A percentile compares a stretch with the other conserved stretches of the same genome.
Evolutionary conservation across 2,329 filamentous ascomycete species (phyloP).

Genomic region (Aspergillus felis): DNA sequence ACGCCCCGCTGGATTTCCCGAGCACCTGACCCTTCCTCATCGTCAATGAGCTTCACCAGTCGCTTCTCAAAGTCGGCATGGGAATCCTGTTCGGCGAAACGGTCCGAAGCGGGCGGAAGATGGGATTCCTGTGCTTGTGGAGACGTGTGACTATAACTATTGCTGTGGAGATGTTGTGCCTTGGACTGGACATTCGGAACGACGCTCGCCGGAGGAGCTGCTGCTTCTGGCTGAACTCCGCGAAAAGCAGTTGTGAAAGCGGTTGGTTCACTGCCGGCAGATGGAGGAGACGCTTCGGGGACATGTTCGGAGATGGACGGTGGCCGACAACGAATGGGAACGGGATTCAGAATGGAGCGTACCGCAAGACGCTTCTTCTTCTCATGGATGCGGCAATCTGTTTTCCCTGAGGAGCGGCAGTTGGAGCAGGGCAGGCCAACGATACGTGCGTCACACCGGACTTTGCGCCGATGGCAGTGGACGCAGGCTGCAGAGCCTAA

Average conservation of each 20-base stretch:
- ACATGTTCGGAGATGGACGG: constrained; percentile 22
- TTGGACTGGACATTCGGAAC: constrained; percentile 5
- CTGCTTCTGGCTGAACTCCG: constrained; percentile 16
- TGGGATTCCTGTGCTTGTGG: constrained; percentile 17
- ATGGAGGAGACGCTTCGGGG: constrained; percentile 18
- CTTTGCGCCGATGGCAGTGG: constrained; percentile 50
- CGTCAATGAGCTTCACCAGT: constrained; percentile 50
- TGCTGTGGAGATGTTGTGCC: constrained; percentile 1
- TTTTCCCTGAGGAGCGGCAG: constrained; percentile 41
- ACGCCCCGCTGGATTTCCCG: constrained; percentile 47
- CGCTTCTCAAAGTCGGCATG: constrained; percentile 43
- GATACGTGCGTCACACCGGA: constrained; percentile 48
- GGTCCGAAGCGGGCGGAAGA: constrained; percentile 24
- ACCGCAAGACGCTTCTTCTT: constrained; percentile 47
- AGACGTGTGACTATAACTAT: not conserved
- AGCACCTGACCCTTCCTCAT: constrained; percentile 43
- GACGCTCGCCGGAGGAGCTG: constrained; percentile 13
- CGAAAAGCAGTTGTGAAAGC: constrained; percentile 27
- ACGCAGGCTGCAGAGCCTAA: constrained; percentile 45
- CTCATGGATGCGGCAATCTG: constrained; percentile 47
- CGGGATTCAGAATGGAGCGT: constrained; percentile 40
- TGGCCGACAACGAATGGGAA: constrained; percentile 46
- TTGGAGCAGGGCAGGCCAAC: constrained; percentile 49
- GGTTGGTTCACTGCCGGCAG: constrained; percentile 16
- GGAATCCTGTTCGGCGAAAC: constrained; percentile 37